Evolutionary conservation across 768 basidiomycete species (phyloP).

Genomic region (Tylopilus plumbeoviolaceoides): DNA sequence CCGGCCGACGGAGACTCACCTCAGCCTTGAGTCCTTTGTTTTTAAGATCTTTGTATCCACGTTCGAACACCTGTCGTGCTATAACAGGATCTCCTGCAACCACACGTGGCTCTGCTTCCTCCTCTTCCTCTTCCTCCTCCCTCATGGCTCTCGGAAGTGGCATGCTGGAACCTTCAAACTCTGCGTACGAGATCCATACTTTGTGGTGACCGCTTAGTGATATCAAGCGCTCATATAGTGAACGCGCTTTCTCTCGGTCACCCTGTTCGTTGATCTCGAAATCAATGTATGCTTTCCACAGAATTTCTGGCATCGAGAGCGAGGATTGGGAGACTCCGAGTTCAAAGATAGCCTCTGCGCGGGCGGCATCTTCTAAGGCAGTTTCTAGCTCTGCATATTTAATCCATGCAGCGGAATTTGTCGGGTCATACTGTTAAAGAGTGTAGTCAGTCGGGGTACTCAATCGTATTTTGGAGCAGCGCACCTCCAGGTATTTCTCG

Average conservation of each 20-base stretch:
- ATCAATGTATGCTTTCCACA: slow-evolving; percentile 96
- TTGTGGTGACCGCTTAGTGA: slow-evolving; percentile 89
- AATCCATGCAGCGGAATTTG: slow-evolving; percentile 94
- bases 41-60: slow-evolving; percentile 87
- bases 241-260: slow-evolving; percentile 80
- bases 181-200: slow-evolving; percentile 94
- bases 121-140: slow-evolving; percentile 66
- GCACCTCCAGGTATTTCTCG: slow-evolving; percentile 89
- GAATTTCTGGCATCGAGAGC: slow-evolving; percentile 90
- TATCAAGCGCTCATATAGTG: slow-evolving; percentile 84
- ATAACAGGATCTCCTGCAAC: slow-evolving; percentile 64
- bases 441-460: background rate
- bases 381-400: slow-evolving; percentile 91
- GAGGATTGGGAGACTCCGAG: slow-evolving; percentile 79
- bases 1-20: slow-evolving; percentile 42
- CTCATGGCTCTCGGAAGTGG: slow-evolving; percentile 59
- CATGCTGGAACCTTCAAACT: slow-evolving; percentile 82
- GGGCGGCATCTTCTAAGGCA: slow-evolving; percentile 79
- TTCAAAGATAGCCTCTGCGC: slow-evolving; percentile 92
- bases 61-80: slow-evolving; percentile 79
- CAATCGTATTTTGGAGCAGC: slow-evolving; percentile 9
- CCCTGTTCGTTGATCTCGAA: slow-evolving; percentile 89
- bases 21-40: slow-evolving; percentile 80
- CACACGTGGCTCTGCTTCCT: slow-evolving; percentile 48
- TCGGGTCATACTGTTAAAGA: slow-evolving; percentile 66